Conservation (phyloP, 805 yeast genomes). For the Starmerella bombicola region DNA sequence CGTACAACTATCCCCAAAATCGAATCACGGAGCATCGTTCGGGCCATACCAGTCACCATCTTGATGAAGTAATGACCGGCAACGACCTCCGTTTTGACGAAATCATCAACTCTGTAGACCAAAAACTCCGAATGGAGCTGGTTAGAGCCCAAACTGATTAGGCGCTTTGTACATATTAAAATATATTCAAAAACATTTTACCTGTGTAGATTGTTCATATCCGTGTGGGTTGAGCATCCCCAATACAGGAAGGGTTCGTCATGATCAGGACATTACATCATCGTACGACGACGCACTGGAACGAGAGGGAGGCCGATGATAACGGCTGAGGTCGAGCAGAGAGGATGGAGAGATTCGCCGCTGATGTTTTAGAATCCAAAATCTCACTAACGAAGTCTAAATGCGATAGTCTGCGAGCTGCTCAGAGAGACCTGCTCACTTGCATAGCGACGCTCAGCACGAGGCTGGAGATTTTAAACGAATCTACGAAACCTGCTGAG, state of each 20-base stretch:
- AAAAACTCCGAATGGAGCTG: conserved; percentile 34
- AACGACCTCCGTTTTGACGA: conserved; percentile 35
- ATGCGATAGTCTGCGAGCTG: conserved; percentile 10
- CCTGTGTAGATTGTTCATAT: too few species aligned
- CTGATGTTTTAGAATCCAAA: conserved; percentile 14
- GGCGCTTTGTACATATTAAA: too few species aligned
- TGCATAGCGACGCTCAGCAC: conserved; percentile 11
- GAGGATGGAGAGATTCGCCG: conserved; percentile 13
- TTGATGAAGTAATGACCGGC: conserved; percentile 55
- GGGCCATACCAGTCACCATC: conserved; percentile 63
- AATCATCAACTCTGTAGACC: conserved; percentile 41
- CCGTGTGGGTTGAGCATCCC: too few species aligned
- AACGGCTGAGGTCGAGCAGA: too few species aligned
- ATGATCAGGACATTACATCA: too few species aligned
- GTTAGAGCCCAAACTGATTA: conserved; percentile 7
- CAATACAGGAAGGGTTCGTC: too few species aligned
- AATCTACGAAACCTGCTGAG: conserved; percentile 4
- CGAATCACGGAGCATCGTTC: conserved; percentile 91
- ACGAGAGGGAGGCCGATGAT: too few species aligned
- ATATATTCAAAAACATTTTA: too few species aligned
- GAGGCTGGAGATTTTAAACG: conserved; percentile 6
- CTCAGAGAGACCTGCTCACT: conserved; percentile 9
- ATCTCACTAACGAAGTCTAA: conserved; percentile 9
- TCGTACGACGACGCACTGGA: too few species aligned
- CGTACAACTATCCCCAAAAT: conserved; percentile 87